A percentile compares a stretch with the other conserved stretches of the same genome.
Evolutionary conservation across 2,329 filamentous ascomycete genomes (phyloP).

Genomic region (Monosporascus sp.): DNA sequence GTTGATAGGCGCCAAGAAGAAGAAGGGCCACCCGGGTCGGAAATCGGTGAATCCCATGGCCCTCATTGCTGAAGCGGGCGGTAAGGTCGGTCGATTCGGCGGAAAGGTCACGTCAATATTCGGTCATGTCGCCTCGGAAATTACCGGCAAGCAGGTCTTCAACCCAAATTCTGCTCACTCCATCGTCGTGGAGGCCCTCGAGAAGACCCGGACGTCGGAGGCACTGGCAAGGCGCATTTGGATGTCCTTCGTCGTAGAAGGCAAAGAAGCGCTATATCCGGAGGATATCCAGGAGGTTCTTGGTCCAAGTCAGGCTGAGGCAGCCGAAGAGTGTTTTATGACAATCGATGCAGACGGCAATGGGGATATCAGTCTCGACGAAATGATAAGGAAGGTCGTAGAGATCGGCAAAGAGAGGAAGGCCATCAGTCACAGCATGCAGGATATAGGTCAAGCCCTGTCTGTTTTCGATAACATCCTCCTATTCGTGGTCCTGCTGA

Average conservation of each 20-base stretch:
- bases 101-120: conserved; percentile 93
- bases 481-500: conserved; percentile 71
- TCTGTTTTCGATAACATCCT: conserved; percentile 84
- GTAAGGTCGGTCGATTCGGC: conserved; percentile 72
- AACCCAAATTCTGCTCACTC: conserved; percentile 88
- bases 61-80: conserved; percentile 67
- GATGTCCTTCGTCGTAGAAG: conserved; percentile 97
- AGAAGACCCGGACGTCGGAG: conserved; percentile 77
- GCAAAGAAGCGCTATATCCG: conserved; percentile 68
- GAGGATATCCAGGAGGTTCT: conserved; percentile 89
- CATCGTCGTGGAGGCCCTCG: conserved; percentile 81
- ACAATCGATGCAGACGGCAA: conserved; percentile 83
- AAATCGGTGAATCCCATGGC: conserved; percentile 73
- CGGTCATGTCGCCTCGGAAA: conserved; percentile 88
- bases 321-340: conserved; percentile 81
- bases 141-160: conserved; percentile 93
- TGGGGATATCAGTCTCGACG: conserved; percentile 89
- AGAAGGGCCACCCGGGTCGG: conserved; percentile 34
- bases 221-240: conserved; percentile 92
- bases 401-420: conserved; percentile 84
- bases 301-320: conserved; percentile 63
- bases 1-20: conserved; percentile 52
- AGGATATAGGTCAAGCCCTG: conserved; percentile 94
- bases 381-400: conserved; percentile 85
- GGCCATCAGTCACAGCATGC: conserved; percentile 87